Base-by-base conservation (phyloP, 257 asterid genomes). In the Solanum rostratum region DNA sequence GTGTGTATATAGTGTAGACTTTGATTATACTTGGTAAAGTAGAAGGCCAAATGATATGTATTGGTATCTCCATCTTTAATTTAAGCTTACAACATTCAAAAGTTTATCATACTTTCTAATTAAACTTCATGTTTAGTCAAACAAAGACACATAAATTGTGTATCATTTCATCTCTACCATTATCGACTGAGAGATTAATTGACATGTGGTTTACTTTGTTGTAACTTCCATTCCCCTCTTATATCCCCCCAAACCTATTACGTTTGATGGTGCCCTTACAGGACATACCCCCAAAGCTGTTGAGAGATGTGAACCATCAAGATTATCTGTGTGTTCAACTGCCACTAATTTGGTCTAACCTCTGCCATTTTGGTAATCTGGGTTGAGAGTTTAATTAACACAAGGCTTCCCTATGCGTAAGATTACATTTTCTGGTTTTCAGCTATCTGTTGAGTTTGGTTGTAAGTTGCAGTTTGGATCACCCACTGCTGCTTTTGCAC, bases 391-490 rank as follows among this genome's bases (percentile, higher is more conserved):
- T 33, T 66, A 16, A 16, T 8, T 33, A 15, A 14, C 43, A 59
- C 29, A 66, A 30, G 3, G 50, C 10, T 59, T 41, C 11, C 16
- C 29, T 73, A 10, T 14, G 41, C 41, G 39, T 62, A 62, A 62
- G 13, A 74, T 9, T 20, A 27, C 79, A 18, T 74, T 33, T 83
- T 46, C 55, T 39, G 63, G 10, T 82, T 43, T 84, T 78, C 97
- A 94, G 97, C 86, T 92, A 93, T 85, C 88, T 96, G 86, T 85
- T 95, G 94, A 91, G 93, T 88, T 93, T 88, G 98, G 96, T 57
- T 91, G 98, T 89, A 95, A 94, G 89, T 82, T 95, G 91, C 99
- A 95, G 94, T 92, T 94, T 30, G 99, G 99, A 85, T 91, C 99
- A 57, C 87, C 91, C 41, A 80, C 91, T 45, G 88, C 97, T 84